Conservation (phyloP, 2,329 filamentous ascomycete genomes). For the Pseudohalonectria lignicola region DNA sequence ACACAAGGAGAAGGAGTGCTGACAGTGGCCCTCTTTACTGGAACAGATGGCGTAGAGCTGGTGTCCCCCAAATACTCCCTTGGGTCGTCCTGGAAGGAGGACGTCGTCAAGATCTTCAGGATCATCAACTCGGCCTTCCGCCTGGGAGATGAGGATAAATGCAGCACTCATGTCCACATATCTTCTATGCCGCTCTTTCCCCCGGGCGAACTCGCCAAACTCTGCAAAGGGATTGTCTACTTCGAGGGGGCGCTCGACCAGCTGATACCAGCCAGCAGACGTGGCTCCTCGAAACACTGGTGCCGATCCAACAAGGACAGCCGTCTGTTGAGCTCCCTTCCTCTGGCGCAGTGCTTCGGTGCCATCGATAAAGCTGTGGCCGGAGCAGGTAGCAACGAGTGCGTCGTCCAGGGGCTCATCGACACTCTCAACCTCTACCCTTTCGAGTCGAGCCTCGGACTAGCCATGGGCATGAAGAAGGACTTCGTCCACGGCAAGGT, state of each 20-base stretch:
- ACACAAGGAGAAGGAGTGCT: too few relatives aligned
- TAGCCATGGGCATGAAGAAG: conserved; percentile 15
- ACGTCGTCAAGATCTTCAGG: too few relatives aligned
- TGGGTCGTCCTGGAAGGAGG: too few relatives aligned
- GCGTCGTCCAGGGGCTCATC: neutral
- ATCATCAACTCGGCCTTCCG: conserved; percentile 14
- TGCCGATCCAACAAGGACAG: conserved; percentile 21
- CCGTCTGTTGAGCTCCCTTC: too few relatives aligned
- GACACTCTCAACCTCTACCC: conserved; percentile 16
- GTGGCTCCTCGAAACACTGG: conserved; percentile 18
- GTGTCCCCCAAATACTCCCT: conserved; percentile 22
- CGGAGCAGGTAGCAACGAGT: too few relatives aligned
- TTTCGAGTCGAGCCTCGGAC: conserved; percentile 17
- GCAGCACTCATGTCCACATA: conserved; percentile 26
- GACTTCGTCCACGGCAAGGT: conserved; percentile 26
- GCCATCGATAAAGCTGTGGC: conserved; percentile 12
- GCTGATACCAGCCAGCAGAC: conserved; percentile 14
- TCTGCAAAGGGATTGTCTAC: conserved; percentile 20
- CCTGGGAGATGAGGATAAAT: conserved; percentile 14
- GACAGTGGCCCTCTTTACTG: too few relatives aligned
- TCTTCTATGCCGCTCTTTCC: conserved; percentile 13
- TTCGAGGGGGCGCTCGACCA: conserved; percentile 22
- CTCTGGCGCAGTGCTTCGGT: conserved; percentile 13
- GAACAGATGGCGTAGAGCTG: conserved; percentile 20
- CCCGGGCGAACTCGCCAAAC: conserved; percentile 12